Evolutionary conservation across 2,329 filamentous ascomycete genomes (phyloP).

Genomic region (Apiospora koreana): DNA sequence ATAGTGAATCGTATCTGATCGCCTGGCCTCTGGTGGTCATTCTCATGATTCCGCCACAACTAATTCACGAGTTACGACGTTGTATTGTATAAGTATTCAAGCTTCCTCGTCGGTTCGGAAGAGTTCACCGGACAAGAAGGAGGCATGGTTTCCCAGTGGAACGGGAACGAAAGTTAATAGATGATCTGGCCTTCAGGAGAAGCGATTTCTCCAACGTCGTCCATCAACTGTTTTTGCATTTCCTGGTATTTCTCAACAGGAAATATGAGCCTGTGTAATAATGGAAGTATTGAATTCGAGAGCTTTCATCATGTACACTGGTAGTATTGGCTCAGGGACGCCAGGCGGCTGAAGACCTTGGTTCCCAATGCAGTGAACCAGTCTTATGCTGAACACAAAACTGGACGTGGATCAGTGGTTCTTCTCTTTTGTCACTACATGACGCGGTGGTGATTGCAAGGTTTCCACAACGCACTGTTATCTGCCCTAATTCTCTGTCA

Average conservation of each 20-base stretch:
- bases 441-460: not conserved
- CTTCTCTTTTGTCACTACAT: not conserved
- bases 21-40: not conserved
- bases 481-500: not conserved
- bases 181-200: not conserved
- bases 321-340: not conserved
- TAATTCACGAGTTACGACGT: not conserved
- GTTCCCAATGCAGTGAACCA: not conserved
- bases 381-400: not conserved
- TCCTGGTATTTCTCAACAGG: not conserved
- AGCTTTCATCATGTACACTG: not conserved
- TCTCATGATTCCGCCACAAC: not conserved
- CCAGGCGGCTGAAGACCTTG: not conserved
- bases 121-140: not conserved
- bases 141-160: not conserved
- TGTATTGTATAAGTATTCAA: not conserved
- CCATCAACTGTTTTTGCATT: not conserved
- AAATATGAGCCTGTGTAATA: not conserved
- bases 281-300: not conserved
- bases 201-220: not conserved
- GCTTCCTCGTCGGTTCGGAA: not conserved
- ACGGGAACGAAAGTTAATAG: not conserved
- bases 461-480: not conserved
- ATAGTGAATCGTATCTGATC: slow-evolving; percentile 24
- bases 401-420: not conserved